phyloP scores from a whole-genome alignment of 257 asterid species.

The Solanum bulbocastanum region DNA sequence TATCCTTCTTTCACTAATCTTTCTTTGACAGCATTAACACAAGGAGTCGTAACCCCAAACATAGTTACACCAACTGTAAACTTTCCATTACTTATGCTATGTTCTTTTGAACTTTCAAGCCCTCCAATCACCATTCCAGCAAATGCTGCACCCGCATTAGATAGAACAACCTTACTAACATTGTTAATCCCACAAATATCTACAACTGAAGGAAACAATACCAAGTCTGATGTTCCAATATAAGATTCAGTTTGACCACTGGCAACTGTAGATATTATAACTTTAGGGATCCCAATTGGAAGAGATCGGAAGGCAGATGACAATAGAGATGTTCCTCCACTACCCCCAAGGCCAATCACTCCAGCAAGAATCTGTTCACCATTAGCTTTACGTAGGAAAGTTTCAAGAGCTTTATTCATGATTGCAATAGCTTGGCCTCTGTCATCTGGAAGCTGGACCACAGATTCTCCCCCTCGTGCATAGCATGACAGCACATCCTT shows the following conservation, averaged over 20 bases:
- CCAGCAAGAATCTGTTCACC: conserved; percentile 47
- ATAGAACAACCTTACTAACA: conserved; percentile 65
- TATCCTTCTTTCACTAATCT: conserved; percentile 73
- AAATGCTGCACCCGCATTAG: conserved; percentile 79
- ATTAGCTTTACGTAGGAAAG: conserved; percentile 38
- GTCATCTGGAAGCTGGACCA: conserved; percentile 48
- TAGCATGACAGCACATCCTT: conserved; percentile 56
- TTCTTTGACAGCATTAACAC: conserved; percentile 76
- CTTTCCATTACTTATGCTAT: conserved; percentile 20
- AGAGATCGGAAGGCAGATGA: conserved; percentile 76
- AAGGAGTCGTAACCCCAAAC: conserved; percentile 95
- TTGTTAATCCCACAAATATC: conserved; percentile 90
- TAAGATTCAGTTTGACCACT: conserved; percentile 88
- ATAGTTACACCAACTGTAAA: conserved; percentile 84
- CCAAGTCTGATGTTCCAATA: conserved; percentile 92
- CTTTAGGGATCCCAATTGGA: conserved; percentile 80
- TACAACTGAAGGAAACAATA: conserved; percentile 89
- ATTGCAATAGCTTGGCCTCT: conserved; percentile 66
- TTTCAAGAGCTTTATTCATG: conserved; percentile 54
- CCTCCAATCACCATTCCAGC: conserved; percentile 79
- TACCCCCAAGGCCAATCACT: conserved; percentile 88
- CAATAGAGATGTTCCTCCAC: conserved; percentile 90
- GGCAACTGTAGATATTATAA: conserved; percentile 83
- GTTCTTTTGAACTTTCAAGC: conserved; percentile 20
- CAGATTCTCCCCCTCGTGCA: conserved; percentile 15